Evolutionary conservation across 176 grass and related monocot genomes (phyloP).

Genomic region (Chloris gayana): DNA sequence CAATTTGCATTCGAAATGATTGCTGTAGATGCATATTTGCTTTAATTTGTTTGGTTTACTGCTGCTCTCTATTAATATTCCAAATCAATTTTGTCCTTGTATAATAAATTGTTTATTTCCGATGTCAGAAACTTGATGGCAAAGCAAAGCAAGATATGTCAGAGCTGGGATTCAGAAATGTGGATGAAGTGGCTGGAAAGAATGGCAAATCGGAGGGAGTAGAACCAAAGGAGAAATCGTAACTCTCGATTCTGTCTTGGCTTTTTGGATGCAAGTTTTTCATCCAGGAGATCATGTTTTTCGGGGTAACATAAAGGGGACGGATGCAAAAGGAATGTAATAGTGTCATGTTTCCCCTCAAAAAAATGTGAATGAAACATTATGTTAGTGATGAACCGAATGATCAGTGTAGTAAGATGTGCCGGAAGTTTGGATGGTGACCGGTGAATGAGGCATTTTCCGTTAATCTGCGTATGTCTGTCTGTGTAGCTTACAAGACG

Average conservation of each 20-base stretch:
- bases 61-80: not conserved
- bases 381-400: too few relatives aligned
- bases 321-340: too few relatives aligned
- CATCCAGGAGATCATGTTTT: not conserved
- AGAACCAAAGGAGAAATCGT: constrained; percentile 35
- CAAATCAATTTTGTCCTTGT: not conserved
- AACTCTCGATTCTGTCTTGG: constrained; percentile 13
- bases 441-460: too few relatives aligned
- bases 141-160: constrained; percentile 83
- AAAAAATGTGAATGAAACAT: too few relatives aligned
- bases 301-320: too few relatives aligned
- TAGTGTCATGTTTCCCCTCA: too few relatives aligned
- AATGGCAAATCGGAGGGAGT: constrained; percentile 18
- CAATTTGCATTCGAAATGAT: too few relatives aligned
- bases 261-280: constrained; percentile 8
- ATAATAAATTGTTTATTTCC: not conserved
- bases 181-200: constrained; percentile 6
- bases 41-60: not conserved
- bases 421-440: too few relatives aligned
- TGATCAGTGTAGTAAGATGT: too few relatives aligned
- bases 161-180: constrained; percentile 67
- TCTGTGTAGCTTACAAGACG: too few relatives aligned
- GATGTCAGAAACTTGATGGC: constrained; percentile 73
- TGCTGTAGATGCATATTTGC: not conserved
- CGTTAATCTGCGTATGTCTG: too few relatives aligned